Evolutionary conservation across 495 filamentous ascomycete species (phyloP), one percentile per base, ranked within the genome.

Genomic region (Chaetomium tenue): DNA sequence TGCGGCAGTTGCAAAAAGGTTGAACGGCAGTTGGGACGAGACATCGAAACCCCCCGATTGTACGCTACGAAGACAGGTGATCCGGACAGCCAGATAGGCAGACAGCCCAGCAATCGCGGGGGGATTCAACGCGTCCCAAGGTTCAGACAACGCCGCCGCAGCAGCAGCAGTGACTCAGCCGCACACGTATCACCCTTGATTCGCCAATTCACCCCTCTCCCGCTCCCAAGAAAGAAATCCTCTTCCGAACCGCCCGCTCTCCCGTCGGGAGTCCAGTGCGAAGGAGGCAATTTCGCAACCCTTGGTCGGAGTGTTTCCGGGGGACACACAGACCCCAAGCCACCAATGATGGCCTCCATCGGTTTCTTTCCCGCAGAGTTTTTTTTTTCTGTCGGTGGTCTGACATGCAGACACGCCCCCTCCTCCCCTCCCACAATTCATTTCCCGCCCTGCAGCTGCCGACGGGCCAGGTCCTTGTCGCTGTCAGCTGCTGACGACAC

Each of bases 401-500:
- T 54, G 26, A 33, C 52, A 37, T 23, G 28, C 16, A 30, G 52
- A 54, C n/a, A 5, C 13, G 11, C 22, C 48, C 9, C 48, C 48
- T 5, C 22, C 23, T 9, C 23, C 48, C 23, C 48, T 52, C 22
- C 48, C 48, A 22, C 48, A 52, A 9, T 54, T 54, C 52, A 54
- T 54, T 37, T 54, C 52, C 52, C 26, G 28, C 5, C 25, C 52
- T 20, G 52, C 52, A 54, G 52, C 52, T 54, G 26, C 20, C 26
- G 28, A 54, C 26, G 37, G 52, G 26, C 52, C 28, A 12, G 52
- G 20, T 54, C 52, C 52, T 18, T 37, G 52, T 23, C 52, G 18
- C 52, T 37, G 52, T 54, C 52, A 54, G 52, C 52, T 37, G 52
- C 52, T 54, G 28, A 54, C 22, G 23, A 26, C 48, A 26, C 22